phyloP scores from a whole-genome alignment of 2,329 filamentous ascomycete genomes.

The Trichoderma hamatum region DNA sequence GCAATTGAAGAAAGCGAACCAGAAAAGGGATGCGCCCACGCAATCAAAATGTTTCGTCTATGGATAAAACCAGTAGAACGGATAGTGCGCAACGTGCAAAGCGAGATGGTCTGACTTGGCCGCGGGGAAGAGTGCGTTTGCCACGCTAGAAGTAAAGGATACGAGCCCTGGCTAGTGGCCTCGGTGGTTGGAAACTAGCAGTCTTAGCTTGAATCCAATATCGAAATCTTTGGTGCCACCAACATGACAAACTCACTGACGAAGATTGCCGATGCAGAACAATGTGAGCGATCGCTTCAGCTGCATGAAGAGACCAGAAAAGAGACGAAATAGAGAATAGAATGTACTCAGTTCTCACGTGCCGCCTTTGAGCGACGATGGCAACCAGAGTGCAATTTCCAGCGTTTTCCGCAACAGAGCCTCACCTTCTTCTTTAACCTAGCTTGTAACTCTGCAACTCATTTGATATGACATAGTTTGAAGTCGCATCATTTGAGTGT shows the following conservation, averaged over 20 bases:
- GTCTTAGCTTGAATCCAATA: constrained; percentile 8
- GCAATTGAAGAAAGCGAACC: not conserved
- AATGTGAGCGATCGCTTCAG: not conserved
- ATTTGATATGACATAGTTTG: not conserved
- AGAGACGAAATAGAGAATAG: not conserved
- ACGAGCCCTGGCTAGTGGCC: constrained; percentile 5
- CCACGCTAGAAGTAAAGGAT: constrained; percentile 10
- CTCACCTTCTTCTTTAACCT: not conserved
- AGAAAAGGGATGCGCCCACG: not conserved
- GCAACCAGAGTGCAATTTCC: not conserved
- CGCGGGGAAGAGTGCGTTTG: constrained; percentile 11
- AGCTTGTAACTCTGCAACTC: not conserved
- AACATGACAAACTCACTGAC: not conserved
- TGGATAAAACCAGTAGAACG: not conserved
- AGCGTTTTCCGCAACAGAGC: not conserved
- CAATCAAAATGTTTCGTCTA: not conserved
- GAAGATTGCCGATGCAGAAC: not conserved
- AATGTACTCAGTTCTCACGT: not conserved
- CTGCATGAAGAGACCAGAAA: not conserved
- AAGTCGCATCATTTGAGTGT: not conserved
- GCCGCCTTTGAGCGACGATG: not conserved
- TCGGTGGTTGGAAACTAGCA: not conserved
- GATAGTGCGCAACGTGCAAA: not conserved
- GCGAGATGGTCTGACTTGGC: not conserved
- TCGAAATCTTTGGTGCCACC: not conserved